Conservation (phyloP, 306 rosid genomes). For the Acacia melanoxylon region DNA sequence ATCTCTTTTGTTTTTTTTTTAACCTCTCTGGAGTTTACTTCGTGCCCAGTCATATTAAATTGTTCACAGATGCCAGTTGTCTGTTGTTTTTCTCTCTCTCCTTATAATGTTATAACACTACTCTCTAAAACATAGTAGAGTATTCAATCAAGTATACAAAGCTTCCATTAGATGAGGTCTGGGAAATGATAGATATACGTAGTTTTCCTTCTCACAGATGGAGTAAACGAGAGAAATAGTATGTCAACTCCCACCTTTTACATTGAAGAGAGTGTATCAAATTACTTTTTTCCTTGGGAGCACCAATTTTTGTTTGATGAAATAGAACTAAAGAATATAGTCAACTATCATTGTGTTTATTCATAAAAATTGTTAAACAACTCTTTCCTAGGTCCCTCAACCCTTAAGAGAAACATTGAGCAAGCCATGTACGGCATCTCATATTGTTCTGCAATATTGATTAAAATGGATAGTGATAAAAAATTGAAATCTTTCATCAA, state of each 20-base stretch:
- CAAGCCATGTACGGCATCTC: neutral
- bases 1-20: neutral
- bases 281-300: neutral
- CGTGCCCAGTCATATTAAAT: neutral
- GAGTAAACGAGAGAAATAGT: neutral
- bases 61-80: neutral
- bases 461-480: conserved; percentile 8
- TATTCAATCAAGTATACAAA: too few relatives aligned
- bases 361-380: conserved; percentile 7
- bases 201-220: too few relatives aligned
- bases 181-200: too few relatives aligned
- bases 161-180: too few relatives aligned
- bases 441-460: conserved; percentile 26
- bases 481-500: conserved; percentile 13
- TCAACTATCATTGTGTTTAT: conserved; percentile 21
- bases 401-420: conserved; percentile 14
- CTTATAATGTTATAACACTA: neutral
- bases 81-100: neutral
- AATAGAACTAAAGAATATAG: neutral
- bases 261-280: neutral
- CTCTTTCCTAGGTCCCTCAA: neutral
- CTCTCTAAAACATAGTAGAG: neutral
- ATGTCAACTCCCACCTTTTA: neutral
- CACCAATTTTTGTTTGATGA: conserved; percentile 23
- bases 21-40: conserved; percentile 2